phyloP scores from a whole-genome alignment of 352 stramenopile genomes.

The Pythium rhizo-oryzae region DNA sequence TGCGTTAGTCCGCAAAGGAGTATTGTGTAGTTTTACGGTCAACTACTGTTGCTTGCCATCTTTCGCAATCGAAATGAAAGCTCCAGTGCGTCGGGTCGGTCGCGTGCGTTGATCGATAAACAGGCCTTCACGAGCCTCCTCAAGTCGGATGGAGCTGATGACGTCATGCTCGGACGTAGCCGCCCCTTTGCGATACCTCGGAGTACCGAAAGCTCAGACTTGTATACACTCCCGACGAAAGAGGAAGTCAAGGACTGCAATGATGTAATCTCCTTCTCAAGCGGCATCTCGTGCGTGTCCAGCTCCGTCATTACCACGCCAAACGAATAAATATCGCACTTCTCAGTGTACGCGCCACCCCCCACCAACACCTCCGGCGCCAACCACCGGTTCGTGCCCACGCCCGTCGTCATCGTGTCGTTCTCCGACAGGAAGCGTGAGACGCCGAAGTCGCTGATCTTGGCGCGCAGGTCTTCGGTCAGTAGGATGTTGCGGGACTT shows the following conservation, averaged over 20 bases:
- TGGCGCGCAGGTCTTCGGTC: not conserved
- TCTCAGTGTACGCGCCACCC: not conserved
- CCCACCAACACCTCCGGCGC: slow-evolving; percentile 1
- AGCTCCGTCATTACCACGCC: slow-evolving; percentile 2
- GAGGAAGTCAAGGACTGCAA: not conserved
- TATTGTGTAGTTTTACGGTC: too few relatives aligned
- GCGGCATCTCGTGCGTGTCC: not conserved
- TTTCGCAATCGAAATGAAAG: not conserved
- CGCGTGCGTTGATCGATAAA: not conserved
- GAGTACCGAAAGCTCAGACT: not conserved
- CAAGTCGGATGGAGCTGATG: not conserved
- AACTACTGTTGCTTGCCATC: not conserved
- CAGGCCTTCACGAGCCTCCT: not conserved
- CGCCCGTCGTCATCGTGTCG: too few relatives aligned
- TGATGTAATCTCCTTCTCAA: not conserved
- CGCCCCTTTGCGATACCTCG: not conserved
- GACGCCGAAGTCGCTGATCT: slow-evolving; percentile 17
- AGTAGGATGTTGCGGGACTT: slow-evolving; percentile 8
- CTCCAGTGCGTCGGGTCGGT: not conserved
- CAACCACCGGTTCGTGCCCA: slow-evolving; percentile 7
- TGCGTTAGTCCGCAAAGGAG: too few relatives aligned
- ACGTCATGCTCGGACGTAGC: not conserved
- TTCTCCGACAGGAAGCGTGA: not conserved
- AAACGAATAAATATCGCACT: slow-evolving; percentile 7
- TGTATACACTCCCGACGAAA: not conserved